phyloP scores from a whole-genome alignment of 2,329 filamentous ascomycete species.

The Cercospora berteroae region DNA sequence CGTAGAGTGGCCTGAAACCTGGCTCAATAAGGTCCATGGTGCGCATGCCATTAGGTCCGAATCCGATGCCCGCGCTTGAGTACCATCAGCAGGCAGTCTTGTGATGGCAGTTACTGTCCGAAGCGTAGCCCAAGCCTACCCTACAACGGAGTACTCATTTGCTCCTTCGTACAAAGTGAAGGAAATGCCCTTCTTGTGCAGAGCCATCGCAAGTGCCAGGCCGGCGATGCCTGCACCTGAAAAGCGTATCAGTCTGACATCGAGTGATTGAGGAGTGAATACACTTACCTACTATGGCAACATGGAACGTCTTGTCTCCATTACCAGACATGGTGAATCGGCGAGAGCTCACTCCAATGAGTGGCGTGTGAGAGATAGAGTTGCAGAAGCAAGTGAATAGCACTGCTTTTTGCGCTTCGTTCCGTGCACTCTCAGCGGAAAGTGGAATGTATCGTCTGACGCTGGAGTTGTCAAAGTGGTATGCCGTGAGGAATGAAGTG shows the following conservation, averaged over 20 bases:
- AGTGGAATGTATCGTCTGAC: not conserved
- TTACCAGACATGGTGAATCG: not conserved
- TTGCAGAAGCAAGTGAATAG: not conserved
- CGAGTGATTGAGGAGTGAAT: not conserved
- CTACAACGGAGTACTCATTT: constrained; percentile 45
- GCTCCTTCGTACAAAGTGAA: constrained; percentile 50
- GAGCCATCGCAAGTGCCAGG: constrained; percentile 52
- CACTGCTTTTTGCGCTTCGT: not conserved
- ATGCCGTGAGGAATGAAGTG: not conserved
- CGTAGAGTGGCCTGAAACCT: constrained; percentile 11
- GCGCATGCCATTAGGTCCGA: constrained; percentile 17
- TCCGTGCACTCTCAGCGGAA: not conserved
- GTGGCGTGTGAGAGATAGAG: not conserved
- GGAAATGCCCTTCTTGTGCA: constrained; percentile 46
- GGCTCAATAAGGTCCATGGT: constrained; percentile 15
- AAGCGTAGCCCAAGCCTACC: constrained; percentile 21
- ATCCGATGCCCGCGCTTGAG: constrained; percentile 42
- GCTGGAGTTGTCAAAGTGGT: not conserved
- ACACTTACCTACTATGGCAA: constrained; percentile 4
- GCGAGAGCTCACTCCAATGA: not conserved
- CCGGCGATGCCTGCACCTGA: constrained; percentile 58
- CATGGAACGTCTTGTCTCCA: not conserved
- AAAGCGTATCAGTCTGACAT: constrained; percentile 49
- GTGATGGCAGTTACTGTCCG: no score
- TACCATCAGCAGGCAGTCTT: not conserved